A percentile compares a stretch with the other conserved stretches of the same genome.
Conservation (phyloP, 441 rosid genomes). For the Gossypium davidsonii region DNA sequence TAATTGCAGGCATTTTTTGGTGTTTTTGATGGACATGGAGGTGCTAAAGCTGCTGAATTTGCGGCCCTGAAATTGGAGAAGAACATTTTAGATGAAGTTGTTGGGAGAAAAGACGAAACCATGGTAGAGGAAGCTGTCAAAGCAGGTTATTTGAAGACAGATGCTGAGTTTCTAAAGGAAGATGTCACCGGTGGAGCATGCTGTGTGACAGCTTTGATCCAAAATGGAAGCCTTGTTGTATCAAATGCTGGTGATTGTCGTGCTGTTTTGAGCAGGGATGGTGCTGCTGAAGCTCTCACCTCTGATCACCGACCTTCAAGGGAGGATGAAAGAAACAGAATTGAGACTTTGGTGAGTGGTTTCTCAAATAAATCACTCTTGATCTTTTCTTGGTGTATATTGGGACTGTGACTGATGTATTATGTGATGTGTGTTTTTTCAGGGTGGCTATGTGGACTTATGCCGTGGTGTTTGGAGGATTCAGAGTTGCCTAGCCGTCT, state of each 20-base stretch:
- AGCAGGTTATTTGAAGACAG: slow-evolving; percentile 51
- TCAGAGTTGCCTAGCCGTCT: slow-evolving; percentile 62
- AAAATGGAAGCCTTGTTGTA: slow-evolving; percentile 40
- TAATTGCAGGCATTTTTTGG: slow-evolving; percentile 53
- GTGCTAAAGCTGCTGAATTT: slow-evolving; percentile 57
- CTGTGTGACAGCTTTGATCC: slow-evolving; percentile 57
- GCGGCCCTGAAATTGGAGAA: slow-evolving; percentile 51
- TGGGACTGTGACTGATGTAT: not conserved
- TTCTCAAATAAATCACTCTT: not conserved
- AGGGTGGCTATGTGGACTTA: slow-evolving; percentile 73
- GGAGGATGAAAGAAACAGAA: slow-evolving; percentile 49
- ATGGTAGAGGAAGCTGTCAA: slow-evolving; percentile 36
- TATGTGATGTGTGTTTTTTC: not conserved
- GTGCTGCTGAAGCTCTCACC: slow-evolving; percentile 52
- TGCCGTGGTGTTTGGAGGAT: slow-evolving; percentile 64
- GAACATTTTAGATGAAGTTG: slow-evolving; percentile 40
- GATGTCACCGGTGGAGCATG: slow-evolving; percentile 54
- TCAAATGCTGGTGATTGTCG: slow-evolving; percentile 71
- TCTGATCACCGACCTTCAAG: slow-evolving; percentile 65
- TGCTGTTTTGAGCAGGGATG: slow-evolving; percentile 56
- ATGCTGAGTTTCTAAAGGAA: slow-evolving; percentile 41
- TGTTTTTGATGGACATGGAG: slow-evolving; percentile 77
- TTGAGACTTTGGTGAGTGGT: slow-evolving; percentile 46
- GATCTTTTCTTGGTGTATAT: not conserved
- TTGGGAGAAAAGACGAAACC: slow-evolving; percentile 19